Conservation (phyloP, 768 basidiomycete species). For the Amanita subjunquillea region DNA sequence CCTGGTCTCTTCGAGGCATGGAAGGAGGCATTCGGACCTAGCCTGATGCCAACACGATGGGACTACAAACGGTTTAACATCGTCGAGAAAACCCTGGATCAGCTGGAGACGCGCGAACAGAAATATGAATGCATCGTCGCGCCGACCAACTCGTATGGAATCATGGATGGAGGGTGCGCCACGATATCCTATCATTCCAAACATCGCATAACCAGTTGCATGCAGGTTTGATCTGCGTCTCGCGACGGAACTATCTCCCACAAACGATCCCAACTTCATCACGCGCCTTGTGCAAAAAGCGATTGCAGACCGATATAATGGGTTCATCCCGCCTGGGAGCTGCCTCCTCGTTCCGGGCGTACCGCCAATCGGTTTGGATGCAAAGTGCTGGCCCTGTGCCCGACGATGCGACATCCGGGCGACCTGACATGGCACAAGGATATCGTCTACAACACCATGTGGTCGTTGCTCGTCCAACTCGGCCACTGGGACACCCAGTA, state of each 20-base stretch:
- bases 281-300: background rate
- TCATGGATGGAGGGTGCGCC: background rate
- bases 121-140: background rate
- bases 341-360: background rate
- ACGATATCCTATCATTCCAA: too few species aligned
- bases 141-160: constrained; percentile 1
- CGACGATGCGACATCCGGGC: constrained; percentile 7
- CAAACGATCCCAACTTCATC: background rate
- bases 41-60: background rate
- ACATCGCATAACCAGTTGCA: background rate
- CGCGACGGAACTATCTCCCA: background rate
- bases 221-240: background rate
- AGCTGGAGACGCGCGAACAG: background rate
- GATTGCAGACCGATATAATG: background rate
- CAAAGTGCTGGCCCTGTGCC: background rate
- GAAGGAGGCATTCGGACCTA: background rate
- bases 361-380: background rate
- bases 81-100: background rate
- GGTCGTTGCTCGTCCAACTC: constrained; percentile 7
- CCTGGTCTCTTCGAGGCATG: background rate
- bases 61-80: background rate
- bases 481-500: constrained; percentile 2
- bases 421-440: constrained; percentile 9
- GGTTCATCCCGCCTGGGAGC: background rate
- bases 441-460: constrained; percentile 10